A percentile compares a stretch with the other conserved stretches of the same genome.
Evolutionary conservation across 495 filamentous ascomycete genomes (phyloP).

Genomic region (Tuber umbilicatum): DNA sequence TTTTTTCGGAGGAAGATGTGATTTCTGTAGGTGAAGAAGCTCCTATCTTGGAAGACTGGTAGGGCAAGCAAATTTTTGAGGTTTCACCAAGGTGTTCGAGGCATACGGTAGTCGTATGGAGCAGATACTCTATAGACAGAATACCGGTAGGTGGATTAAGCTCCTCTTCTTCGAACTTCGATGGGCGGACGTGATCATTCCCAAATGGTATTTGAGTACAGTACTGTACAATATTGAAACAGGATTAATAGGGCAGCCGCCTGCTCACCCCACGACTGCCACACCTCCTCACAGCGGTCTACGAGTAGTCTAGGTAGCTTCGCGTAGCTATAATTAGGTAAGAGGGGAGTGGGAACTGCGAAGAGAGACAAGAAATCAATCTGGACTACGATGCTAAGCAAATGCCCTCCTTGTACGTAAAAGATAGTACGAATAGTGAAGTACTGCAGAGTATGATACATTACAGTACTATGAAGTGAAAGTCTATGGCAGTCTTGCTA

Average conservation of each 20-base stretch:
- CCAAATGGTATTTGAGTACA: neutral
- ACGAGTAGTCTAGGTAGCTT: neutral
- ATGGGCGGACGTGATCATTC: neutral
- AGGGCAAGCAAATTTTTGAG: neutral
- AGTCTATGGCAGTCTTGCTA: neutral
- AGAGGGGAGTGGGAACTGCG: neutral
- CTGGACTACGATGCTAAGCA: neutral
- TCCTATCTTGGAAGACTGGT: neutral
- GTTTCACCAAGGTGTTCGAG: neutral
- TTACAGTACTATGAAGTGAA: neutral
- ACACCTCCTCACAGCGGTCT: slow-evolving; percentile 3
- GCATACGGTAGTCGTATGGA: neutral
- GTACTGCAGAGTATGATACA: neutral
- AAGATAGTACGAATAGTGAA: neutral
- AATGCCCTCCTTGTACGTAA: neutral
- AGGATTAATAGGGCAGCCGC: neutral
- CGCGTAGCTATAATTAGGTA: neutral
- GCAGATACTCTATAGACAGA: neutral
- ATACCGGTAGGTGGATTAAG: neutral
- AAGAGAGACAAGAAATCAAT: neutral
- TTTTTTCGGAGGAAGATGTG: neutral
- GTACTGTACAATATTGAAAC: neutral
- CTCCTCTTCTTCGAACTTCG: neutral
- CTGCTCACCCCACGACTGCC: neutral
- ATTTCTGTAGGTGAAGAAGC: neutral